Conservation (phyloP, 371 early-diverging fungal genomes). For the Mucor saturninus region DNA sequence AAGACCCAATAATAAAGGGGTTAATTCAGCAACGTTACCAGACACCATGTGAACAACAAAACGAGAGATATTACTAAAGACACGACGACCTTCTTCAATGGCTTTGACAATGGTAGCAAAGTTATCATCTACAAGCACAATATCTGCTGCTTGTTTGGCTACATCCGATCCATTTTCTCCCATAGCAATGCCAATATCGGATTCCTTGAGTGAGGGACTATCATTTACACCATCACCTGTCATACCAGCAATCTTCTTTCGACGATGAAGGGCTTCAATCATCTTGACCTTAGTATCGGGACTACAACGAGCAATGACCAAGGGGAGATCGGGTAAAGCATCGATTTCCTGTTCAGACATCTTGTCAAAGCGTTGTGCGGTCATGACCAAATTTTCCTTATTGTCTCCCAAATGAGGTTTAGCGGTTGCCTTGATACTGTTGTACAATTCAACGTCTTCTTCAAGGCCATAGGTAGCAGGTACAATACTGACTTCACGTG, state of each 20-base stretch:
- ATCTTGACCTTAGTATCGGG: conserved; percentile 98
- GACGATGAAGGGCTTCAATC: conserved; percentile 91
- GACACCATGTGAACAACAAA: conserved; percentile 90
- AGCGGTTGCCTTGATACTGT: conserved; percentile 11
- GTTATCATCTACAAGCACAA: conserved; percentile 88
- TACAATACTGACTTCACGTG: conserved; percentile 88
- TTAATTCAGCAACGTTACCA: conserved; percentile 82
- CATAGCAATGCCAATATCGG: conserved; percentile 94
- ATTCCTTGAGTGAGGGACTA: conserved; percentile 87
- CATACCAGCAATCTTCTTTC: conserved; percentile 72
- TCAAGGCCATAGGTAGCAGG: conserved; percentile 53
- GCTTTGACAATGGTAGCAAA: conserved; percentile 87
- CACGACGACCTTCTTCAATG: conserved; percentile 83
- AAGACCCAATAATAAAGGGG: conserved; percentile 71
- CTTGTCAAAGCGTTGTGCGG: conserved; percentile 84
- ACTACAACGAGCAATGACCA: conserved; percentile 92
- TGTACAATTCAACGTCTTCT: conserved; percentile 15
- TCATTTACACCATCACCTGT: conserved; percentile 96
- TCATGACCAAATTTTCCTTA: conserved; percentile 70
- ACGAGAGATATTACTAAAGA: conserved; percentile 91
- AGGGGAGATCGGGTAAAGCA: conserved; percentile 78
- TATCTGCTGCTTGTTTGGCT: conserved; percentile 91
- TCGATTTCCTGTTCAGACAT: conserved; percentile 83
- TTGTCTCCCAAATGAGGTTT: conserved; percentile 35
- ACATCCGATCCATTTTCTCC: conserved; percentile 91